Evolutionary conservation across 2,329 filamentous ascomycete genomes (phyloP), one percentile per base, ranked within the genome.

Genomic region (Diplodia mutila): DNA sequence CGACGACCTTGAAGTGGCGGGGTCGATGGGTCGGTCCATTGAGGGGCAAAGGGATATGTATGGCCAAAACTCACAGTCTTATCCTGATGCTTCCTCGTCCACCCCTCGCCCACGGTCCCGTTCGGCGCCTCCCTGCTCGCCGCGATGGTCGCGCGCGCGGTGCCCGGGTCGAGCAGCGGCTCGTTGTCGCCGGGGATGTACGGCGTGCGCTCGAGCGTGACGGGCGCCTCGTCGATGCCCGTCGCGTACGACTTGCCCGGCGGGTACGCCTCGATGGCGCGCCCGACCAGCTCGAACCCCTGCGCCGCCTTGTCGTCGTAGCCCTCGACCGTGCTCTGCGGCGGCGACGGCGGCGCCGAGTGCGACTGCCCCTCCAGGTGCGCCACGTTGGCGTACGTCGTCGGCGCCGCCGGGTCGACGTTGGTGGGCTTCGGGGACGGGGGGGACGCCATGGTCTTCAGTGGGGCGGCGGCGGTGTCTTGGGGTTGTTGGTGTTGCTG

Each of bases 21-120:
- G n/a, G n/a, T n/a, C n/a, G n/a, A n/a, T n/a, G n/a, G n/a, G n/a
- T n/a, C n/a, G n/a, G n/a, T n/a, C n/a, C n/a, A n/a, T n/a, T n/a
- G n/a, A n/a, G n/a, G n/a, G n/a, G n/a, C n/a, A n/a, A n/a, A n/a
- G n/a, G n/a, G n/a, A n/a, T n/a, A n/a, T n/a, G n/a, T n/a, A n/a
- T n/a, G n/a, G n/a, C n/a, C n/a, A n/a, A 46, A 46, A 9, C 27
- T 48, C 23, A 63, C 59, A 11, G 78, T 79, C 70, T 83, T 75
- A 65, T 82, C 73, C 0, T 76, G 69, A 69, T 84, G 78, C 0
- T 75, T 71, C 25, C 71, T 68, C 2, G 78, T 74, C 75, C 80
- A 83, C 65, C 76, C 72, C 51, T 74, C 72, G n/a, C 78, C 70
- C 0, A 74, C 75, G 0, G 81, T 84, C 42, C 82, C 82, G 67